Base-by-base conservation (phyloP, 371 early-diverging fungal genomes). In the Mortierella sp. region DNA sequence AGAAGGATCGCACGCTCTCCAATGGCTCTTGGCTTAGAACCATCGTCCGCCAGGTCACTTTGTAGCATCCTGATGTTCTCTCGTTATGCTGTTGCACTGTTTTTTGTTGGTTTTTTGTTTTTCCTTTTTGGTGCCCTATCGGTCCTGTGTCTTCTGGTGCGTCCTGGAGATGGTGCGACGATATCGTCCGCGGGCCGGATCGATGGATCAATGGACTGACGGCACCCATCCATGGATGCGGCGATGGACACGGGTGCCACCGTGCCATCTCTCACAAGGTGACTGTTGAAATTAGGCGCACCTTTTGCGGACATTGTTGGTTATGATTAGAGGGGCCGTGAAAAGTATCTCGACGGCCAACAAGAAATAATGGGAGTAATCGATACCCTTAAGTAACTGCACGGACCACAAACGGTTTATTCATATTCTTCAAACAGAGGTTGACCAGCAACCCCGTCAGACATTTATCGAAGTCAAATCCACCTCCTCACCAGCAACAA, bases 401-500 rank as follows among this genome's bases (percentile, higher is more conserved):
- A 60, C 19, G 31, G 63, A 16, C 34, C 63, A 63, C 63, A 31
- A 38, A 34, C 16, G 3, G 50, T 50, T 50, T 50, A 50, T 50
- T 50, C n/a, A n/a, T n/a, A n/a, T n/a, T n/a, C n/a, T n/a, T n/a
- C n/a, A n/a, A n/a, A n/a, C n/a, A n/a, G n/a, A n/a, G n/a, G n/a
- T n/a, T n/a, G n/a, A n/a, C n/a, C n/a, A 65, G 42, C 16, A 34
- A 9, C 34, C 31, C 60, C 28, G 8, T 31, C 28, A 60, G 31
- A 58, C 77, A 71, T 77, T 72, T 16, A 81, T 81, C n/a, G 78
- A 57, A 1, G 63, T 26, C 47, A 81, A 75, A 47, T 77, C 87
- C 34, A 94, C 95, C 78, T 96, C 94, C 80, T 92, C 90, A 52
- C 96, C 96, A 63, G 92, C 93, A 63, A 96, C 91, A 91, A 95